Conservation (phyloP, 164 flowering plant genomes). For the Vitis vinifera region ASM3070453v1 NC_081811.1:18819501-18820000, state of each 20-base stretch:
- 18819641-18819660: conserved; percentile 30
- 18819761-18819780: conserved; percentile 30
- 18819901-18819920: conserved; percentile 25
- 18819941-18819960: conserved; percentile 32
- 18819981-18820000: conserved; percentile 38
- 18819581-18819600: conserved; percentile 44
- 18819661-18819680: conserved; percentile 39
- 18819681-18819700: conserved; percentile 29
- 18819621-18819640: conserved; percentile 36
- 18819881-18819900: conserved; percentile 29
- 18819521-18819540: conserved; percentile 28
- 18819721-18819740: conserved; percentile 36
- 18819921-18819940: conserved; percentile 26
- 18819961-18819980: conserved; percentile 41
- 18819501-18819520: conserved; percentile 41
- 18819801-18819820: conserved; percentile 35
- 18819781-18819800: conserved; percentile 33
- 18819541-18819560: conserved; percentile 32
- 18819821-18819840: conserved; percentile 30
- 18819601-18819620: conserved; percentile 48
- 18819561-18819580: conserved; percentile 35
- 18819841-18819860: conserved; percentile 41
- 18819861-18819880: conserved; percentile 47
- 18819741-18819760: conserved; percentile 36
- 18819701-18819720: conserved; percentile 35